phyloP scores from a whole-genome alignment of 768 basidiomycete species.

The Botryobasidium botryosum region DNA sequence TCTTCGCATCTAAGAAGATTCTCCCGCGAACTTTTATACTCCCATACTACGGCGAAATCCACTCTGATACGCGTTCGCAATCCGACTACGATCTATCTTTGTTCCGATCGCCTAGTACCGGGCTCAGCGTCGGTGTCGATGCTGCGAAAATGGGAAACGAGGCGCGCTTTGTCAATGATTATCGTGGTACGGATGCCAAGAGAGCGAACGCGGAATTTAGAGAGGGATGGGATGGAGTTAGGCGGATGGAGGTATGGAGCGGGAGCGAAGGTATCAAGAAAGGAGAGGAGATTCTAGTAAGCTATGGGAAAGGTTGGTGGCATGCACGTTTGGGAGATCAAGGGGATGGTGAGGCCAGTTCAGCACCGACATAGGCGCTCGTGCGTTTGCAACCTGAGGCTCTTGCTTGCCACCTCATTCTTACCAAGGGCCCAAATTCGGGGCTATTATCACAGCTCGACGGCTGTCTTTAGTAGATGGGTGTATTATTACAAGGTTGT shows the following conservation, averaged over 20 bases:
- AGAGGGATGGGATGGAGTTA: slow-evolving; percentile 41
- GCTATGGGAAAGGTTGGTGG: slow-evolving; percentile 86
- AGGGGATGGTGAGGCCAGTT: too few species aligned
- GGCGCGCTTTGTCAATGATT: slow-evolving; percentile 82
- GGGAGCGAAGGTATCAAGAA: slow-evolving; percentile 41
- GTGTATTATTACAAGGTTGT: too few species aligned
- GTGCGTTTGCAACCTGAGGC: too few species aligned
- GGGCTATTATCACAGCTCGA: too few species aligned
- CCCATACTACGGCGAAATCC: slow-evolving; percentile 73
- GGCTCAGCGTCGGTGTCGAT: slow-evolving; percentile 51
- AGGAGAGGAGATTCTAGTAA: slow-evolving; percentile 73
- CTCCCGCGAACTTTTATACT: slow-evolving; percentile 47
- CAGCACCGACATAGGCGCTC: too few species aligned
- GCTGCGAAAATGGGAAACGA: slow-evolving; percentile 67
- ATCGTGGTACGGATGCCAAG: slow-evolving; percentile 43
- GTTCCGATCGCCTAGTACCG: slow-evolving; percentile 23
- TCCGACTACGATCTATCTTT: slow-evolving; percentile 86
- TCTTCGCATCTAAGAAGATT: slow-evolving; percentile 65
- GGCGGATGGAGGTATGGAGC: slow-evolving; percentile 66
- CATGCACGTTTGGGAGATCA: slow-evolving; percentile 20
- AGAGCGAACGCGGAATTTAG: slow-evolving; percentile 58
- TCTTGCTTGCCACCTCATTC: too few species aligned
- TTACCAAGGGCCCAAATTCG: too few species aligned
- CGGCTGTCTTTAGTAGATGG: too few species aligned
- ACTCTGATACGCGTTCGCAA: slow-evolving; percentile 50